Base-by-base conservation (phyloP, 75 land plant species). In the Cryptomeria japonica region DNA sequence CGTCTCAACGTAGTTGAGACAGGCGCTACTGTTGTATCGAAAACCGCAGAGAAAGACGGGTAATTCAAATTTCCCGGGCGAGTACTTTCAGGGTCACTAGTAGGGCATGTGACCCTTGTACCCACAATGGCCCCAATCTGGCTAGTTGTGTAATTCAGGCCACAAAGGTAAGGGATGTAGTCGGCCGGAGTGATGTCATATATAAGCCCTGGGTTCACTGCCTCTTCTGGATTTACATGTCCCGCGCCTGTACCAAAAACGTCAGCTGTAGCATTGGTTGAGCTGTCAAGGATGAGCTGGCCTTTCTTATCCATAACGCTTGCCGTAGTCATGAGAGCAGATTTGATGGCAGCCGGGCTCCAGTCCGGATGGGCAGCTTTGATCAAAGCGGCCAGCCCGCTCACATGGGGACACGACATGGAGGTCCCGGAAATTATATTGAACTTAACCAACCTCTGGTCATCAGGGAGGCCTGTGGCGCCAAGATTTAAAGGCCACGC, bases 131-230 rank as follows among this genome's bases (percentile, higher is more conserved):
- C 38, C 18, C 11, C 28, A 11, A 90, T 82, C 1, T 77, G n/a
- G 14, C 7, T 31, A 19, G 68, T 87, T 1, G 75, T 68, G 86
- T 89, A 92, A n/a, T 72, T 42, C 16, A 80, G 78, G 28, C 88
- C 90, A 73, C 93, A 94, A 10, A 94, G 79, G 58, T 87, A 91
- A 28, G 82, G 31, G 36, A 90, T 56, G 86, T 94, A 92, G 39
- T 92, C 92, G 4, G 86, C 85, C 1, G 87, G 64, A 2, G 32
- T 47, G 6, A 91, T 70, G 86, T 94, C 94, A 49, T 92, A 92
- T 8, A 94, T 83, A n/a, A 94, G 84, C 2, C 95, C 95, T 28
- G 95, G 93, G 73, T 92, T 58, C 5, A 28, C 36, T 5, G 95
- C 95, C 39, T 49, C 84, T 13, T 79, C 49, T 0, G 92, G 91